A percentile compares a stretch with the other conserved stretches of the same genome.
These are phyloP conservation scores for Thelephora aurantiotincta DNA, from an alignment of 768 basidiomycete species.

Conservation along the genomic window DNA sequence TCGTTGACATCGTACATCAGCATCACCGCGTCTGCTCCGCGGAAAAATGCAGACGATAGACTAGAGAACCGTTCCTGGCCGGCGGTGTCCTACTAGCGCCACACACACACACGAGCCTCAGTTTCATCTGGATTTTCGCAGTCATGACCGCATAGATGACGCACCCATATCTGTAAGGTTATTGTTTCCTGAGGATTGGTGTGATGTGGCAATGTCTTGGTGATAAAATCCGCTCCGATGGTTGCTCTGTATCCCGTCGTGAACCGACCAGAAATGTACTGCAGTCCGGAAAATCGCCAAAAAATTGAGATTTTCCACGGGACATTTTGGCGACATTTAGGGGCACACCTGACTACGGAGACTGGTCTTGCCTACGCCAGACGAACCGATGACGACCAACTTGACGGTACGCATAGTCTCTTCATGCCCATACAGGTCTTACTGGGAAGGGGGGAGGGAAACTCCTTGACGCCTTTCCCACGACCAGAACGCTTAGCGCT, in stretches of 20 bases:
- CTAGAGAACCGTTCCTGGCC: conserved; percentile 84
- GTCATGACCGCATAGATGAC: conserved; percentile 7
- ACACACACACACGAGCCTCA: neutral
- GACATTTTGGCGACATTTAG: too few relatives aligned
- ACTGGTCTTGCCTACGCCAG: conserved; percentile 79
- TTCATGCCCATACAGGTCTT: too few relatives aligned
- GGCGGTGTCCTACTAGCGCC: conserved; percentile 55
- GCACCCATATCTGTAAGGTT: conserved; percentile 57
- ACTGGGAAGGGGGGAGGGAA: too few relatives aligned
- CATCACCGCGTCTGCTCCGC: conserved; percentile 71
- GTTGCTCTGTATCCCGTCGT: conserved; percentile 70
- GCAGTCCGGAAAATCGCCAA: neutral
- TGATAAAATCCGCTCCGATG: conserved; percentile 82
- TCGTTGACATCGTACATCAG: conserved; percentile 72
- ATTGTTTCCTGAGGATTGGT: conserved; percentile 38
- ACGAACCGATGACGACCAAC: conserved; percentile 68
- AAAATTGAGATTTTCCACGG: too few relatives aligned
- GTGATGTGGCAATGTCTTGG: conserved; percentile 56
- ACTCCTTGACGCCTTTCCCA: too few relatives aligned
- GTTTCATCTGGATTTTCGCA: neutral
- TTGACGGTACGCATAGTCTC: conserved; percentile 55
- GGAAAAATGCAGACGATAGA: conserved; percentile 71
- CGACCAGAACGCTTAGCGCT: too few relatives aligned
- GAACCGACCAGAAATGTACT: conserved; percentile 72
- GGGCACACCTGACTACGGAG: conserved; percentile 48